A percentile compares a stretch with the other conserved stretches of the same genome.
These are phyloP conservation scores for Lodderomyces elongisporus DNA, from an alignment of 1,139 yeast genomes.

Conservation along the genomic window DNA sequence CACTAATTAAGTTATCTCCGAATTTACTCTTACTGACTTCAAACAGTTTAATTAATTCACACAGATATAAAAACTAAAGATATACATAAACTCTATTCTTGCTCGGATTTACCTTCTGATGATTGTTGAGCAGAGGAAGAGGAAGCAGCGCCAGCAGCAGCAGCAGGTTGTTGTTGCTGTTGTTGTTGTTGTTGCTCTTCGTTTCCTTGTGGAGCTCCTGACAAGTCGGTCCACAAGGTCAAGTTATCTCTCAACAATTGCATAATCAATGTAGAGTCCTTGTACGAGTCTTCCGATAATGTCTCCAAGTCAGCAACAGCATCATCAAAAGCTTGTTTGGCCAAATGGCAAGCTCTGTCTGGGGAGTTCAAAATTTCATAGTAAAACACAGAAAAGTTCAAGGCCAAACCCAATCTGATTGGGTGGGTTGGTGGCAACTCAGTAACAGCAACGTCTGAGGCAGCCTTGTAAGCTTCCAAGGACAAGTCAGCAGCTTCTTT, in stretches of 20 bases:
- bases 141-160: no score
- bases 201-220: slow-evolving; percentile 65
- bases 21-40: no score
- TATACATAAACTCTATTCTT: slow-evolving; percentile 21
- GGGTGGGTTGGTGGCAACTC: slow-evolving; percentile 99
- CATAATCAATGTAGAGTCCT: slow-evolving; percentile 97
- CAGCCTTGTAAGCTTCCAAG: slow-evolving; percentile 89
- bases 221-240: slow-evolving; percentile 98
- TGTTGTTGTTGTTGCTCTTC: slow-evolving; percentile 30
- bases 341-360: slow-evolving; percentile 97
- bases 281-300: slow-evolving; percentile 94
- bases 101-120: slow-evolving; percentile 34
- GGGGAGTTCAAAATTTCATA: slow-evolving; percentile 97
- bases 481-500: slow-evolving; percentile 91
- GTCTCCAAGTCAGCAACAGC: slow-evolving; percentile 99
- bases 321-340: slow-evolving; percentile 98
- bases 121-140: slow-evolving; percentile 25
- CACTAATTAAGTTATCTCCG: no score
- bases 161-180: slow-evolving; percentile 10
- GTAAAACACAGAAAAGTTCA: slow-evolving; percentile 96
- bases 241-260: slow-evolving; percentile 97
- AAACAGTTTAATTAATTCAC: slow-evolving; percentile 15
- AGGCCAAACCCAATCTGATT: slow-evolving; percentile 94
- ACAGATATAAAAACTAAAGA: slow-evolving; percentile 14
- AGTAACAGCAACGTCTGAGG: slow-evolving; percentile 94